Evolutionary conservation across 768 basidiomycete genomes (phyloP).

Genomic region (Rubroboletus satanas): DNA sequence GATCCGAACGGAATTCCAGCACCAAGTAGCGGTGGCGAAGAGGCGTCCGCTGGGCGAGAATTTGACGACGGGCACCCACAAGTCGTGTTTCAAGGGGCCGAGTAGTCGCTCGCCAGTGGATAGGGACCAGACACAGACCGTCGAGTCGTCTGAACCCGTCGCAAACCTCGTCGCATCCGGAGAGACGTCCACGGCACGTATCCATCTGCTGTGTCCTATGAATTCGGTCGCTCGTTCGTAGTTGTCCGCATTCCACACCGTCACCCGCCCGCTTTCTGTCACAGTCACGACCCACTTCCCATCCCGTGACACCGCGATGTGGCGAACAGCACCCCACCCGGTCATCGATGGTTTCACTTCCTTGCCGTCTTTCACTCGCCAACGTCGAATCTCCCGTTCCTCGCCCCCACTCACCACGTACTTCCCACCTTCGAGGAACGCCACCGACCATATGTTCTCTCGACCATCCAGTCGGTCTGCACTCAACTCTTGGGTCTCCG

Average conservation of each 20-base stretch:
- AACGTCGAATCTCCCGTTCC: not conserved
- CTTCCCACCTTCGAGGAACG: not conserved
- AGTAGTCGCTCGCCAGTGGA: not conserved
- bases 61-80: not conserved
- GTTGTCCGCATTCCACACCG: not conserved
- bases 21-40: not conserved
- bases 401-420: not conserved
- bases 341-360: constrained; percentile 2
- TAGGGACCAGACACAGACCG: constrained; percentile 6
- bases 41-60: constrained; percentile 10
- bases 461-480: no score
- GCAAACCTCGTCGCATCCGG: constrained; percentile 1
- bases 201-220: not conserved
- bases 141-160: not conserved
- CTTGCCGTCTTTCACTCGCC: not conserved
- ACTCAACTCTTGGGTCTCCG: no score
- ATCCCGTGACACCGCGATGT: not conserved
- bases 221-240: not conserved
- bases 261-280: not conserved
- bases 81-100: not conserved
- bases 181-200: not conserved
- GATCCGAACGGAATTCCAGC: not conserved
- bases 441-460: not conserved
- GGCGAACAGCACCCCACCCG: not conserved
- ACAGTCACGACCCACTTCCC: not conserved